Conservation (phyloP, 768 basidiomycete species). For the Serendipita sp. region DNA sequence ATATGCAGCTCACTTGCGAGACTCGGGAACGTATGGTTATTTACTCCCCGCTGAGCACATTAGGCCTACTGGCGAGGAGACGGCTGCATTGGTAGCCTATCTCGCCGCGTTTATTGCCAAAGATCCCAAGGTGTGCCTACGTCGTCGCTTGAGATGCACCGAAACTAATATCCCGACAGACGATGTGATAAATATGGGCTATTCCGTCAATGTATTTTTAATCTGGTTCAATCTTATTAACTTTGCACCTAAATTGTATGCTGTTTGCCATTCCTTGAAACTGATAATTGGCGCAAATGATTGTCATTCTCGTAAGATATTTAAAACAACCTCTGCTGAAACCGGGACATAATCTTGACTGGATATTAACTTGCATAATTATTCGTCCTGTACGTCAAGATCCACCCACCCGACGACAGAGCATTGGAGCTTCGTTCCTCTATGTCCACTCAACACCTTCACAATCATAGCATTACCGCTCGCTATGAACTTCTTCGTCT, state of each 20-base stretch:
- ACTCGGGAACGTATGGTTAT: slow-evolving; percentile 72
- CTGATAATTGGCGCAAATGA: neutral
- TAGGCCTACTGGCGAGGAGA: slow-evolving; percentile 66
- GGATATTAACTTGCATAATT: neutral
- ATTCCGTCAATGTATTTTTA: neutral
- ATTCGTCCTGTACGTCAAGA: too few species aligned
- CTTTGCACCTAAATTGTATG: too few species aligned
- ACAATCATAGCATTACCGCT: neutral
- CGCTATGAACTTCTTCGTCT: neutral
- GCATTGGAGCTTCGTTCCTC: neutral
- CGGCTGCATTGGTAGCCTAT: slow-evolving; percentile 44
- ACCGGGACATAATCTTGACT: neutral
- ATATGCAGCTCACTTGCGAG: slow-evolving; percentile 48
- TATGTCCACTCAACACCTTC: neutral
- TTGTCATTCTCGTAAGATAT: neutral
- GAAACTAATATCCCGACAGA: neutral
- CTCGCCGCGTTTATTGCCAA: slow-evolving; percentile 47
- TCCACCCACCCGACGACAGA: too few species aligned
- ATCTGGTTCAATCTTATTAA: neutral
- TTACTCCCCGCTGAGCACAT: slow-evolving; percentile 56
- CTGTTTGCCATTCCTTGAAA: too few species aligned
- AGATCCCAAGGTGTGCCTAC: slow-evolving; percentile 1
- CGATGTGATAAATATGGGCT: neutral
- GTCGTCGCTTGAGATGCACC: too few species aligned
- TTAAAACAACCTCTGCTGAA: neutral